Evolutionary conservation across 208 protist genomes (phyloP).

Genomic region (Strigomonas galati): DNA sequence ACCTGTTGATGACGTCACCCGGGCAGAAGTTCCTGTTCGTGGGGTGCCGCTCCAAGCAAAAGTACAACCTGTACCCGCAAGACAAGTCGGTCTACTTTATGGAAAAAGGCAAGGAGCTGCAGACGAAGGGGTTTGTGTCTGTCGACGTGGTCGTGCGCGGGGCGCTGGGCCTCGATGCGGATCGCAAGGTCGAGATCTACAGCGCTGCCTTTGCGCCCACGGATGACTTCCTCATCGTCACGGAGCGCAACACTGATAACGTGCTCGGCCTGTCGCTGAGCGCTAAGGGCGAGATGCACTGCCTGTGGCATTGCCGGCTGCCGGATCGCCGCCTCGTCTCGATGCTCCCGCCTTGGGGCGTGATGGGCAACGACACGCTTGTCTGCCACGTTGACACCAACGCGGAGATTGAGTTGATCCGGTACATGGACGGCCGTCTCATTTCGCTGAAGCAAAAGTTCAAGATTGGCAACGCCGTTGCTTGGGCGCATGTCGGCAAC

Average conservation of each 20-base stretch:
- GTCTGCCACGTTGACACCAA: constrained; percentile 48
- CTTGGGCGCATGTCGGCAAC: constrained; percentile 47
- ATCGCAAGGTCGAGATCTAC: constrained; percentile 46
- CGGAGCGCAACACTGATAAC: constrained; percentile 65
- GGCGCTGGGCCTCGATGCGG: constrained; percentile 30
- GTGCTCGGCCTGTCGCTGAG: constrained; percentile 42
- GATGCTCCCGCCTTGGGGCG: constrained; percentile 47
- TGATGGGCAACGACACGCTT: constrained; percentile 40
- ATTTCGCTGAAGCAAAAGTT: constrained; percentile 57
- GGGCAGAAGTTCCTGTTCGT: constrained; percentile 59
- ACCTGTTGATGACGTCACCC: constrained; percentile 60
- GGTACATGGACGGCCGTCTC: constrained; percentile 21
- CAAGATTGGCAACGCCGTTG: constrained; percentile 61
- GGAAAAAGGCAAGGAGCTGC: constrained; percentile 50
- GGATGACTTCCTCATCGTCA: constrained; percentile 47
- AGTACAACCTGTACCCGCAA: constrained; percentile 50
- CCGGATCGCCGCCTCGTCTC: constrained; percentile 64
- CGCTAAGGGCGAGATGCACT: constrained; percentile 28
- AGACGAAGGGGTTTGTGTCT: constrained; percentile 47
- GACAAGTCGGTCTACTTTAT: constrained; percentile 37
- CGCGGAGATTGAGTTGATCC: constrained; percentile 65
- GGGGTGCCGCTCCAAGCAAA: constrained; percentile 61
- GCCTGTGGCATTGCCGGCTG: constrained; percentile 49
- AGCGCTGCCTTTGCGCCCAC: constrained; percentile 47
- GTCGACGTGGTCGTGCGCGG: constrained; percentile 28